Percentiles rank a stretch among this genome's conserved stretches.
These are phyloP conservation scores for Metahyphopichia silvanorum DNA, from an alignment of 805 yeast species.

Conservation along the genomic window DNA sequence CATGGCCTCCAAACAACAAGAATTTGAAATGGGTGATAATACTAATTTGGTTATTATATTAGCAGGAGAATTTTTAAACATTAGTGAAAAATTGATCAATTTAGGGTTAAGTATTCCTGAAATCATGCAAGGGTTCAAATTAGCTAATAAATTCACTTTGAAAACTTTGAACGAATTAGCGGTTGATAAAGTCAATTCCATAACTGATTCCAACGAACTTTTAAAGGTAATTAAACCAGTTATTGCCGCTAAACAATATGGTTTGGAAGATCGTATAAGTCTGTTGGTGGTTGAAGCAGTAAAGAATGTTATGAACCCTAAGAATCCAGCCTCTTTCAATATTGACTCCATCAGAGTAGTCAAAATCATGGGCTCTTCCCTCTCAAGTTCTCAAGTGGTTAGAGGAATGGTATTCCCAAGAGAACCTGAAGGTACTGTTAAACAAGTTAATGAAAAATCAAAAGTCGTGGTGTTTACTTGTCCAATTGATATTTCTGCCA, in stretches of 20 bases:
- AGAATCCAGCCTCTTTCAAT: conserved; percentile 65
- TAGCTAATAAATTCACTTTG: conserved; percentile 77
- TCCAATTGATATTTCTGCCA: conserved; percentile 90
- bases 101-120: conserved; percentile 90
- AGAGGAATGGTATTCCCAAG: conserved; percentile 98
- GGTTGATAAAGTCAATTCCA: conserved; percentile 58
- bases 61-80: conserved; percentile 87
- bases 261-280: conserved; percentile 75
- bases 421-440: conserved; percentile 92
- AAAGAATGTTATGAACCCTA: conserved; percentile 65
- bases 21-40: conserved; percentile 95
- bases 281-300: conserved; percentile 84
- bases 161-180: conserved; percentile 65
- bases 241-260: conserved; percentile 90
- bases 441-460: conserved; percentile 55
- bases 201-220: conserved; percentile 53
- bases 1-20: conserved; percentile 97
- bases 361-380: conserved; percentile 89
- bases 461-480: conserved; percentile 92
- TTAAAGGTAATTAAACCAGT: conserved; percentile 79
- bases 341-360: conserved; percentile 94
- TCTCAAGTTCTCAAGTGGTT: conserved; percentile 71
- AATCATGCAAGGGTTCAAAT: conserved; percentile 85
- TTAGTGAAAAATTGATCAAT: conserved; percentile 80
- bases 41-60: conserved; percentile 87